Evolutionary conservation across 2,329 filamentous ascomycete genomes (phyloP), one percentile per base, ranked within the genome.

Genomic region (Whalleya microplaca): DNA sequence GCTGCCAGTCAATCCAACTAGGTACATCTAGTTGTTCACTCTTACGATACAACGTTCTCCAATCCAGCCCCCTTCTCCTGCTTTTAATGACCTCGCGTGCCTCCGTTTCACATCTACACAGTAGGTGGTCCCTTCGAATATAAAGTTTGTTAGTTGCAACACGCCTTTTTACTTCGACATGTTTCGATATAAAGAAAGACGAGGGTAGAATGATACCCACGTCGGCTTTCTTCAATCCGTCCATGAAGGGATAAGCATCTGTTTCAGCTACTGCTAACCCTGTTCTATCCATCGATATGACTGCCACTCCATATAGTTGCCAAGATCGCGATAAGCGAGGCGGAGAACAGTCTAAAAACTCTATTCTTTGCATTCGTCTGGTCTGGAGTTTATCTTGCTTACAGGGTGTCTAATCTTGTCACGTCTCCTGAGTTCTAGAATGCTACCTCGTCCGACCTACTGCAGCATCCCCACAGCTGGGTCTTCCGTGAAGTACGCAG

Each of bases 231-330:
- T 6, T 18, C 37, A 48, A 60, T 62, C 60, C 60, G 60, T 54
- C 42, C 54, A 50, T 46, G 58, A 59, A 54, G 44, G 57, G 52
- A 56, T 43, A 18, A 27, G 29, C 44, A 12, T 52, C 45, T 45
- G 60, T 62, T 62, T 62, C 60, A 62, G 57, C 49, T 41, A 27
- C 27, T 51, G n/a, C 53, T 21, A 40, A 52, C 53, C 59, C 50
- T 56, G 53, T 46, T 41, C 41, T 48, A 44, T 46, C 5, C 46
- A 41, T 16, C 37, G n/a, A 41, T 18, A 21, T 18, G 45, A 45
- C 43, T 43, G 45, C 37, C 41, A 45, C 37, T 43, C 41, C 20
- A 43, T 18, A n/a, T 23, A 45, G 19, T 8, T 45, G 27, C 43
- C 43, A 14, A 45, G 7, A 37, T 37, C 6, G 14, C 10, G 32